Base-by-base conservation (phyloP, 306 rosid species). In the Cucurbita argyrosperma region DNA sequence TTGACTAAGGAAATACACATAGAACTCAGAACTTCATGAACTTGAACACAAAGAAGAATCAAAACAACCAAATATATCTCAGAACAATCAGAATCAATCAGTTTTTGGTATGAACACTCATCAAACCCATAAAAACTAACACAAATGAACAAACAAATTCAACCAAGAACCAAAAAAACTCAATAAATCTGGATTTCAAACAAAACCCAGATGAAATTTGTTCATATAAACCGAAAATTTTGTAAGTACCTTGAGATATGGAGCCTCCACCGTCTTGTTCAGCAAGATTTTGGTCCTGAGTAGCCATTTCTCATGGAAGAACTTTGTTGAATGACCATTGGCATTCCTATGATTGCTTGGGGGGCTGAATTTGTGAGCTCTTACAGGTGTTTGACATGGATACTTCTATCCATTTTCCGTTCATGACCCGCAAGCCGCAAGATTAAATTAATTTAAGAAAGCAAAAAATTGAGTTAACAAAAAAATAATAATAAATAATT, bases 211-310 rank as follows among this genome's bases (percentile, higher is more conserved):
- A 43, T 43, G 49, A 65, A 64, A 4, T 63, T 38, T 35, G 68
- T 23, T 23, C 55, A 53, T 8, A 57, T 14, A 39, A 71, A 74
- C 70, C 10, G 59, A 35, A 18, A 23, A 40, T 14, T 35, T n/a
- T 62, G 52, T 43, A 47, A 71, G 53, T 59, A 86, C 89, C 85
- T 21, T 40, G 5, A 37, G 71, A 69, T 15, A 15, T 64, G 82
- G 14, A 74, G 78, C 46, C 79, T 40, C 63, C 67, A 42, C 64
- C 72, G 9, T 76, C 77, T 39, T 60, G 55, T 61, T 75, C 54
- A 51, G 57, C 59, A 59, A 74, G 40, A 38, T 51, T 45, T 66
- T 81, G 79, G 67, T 74, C 79, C 50, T 75, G 79, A 60, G 53
- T 69, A 4, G 71, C 84, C 89, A 86, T 83, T 10, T 45, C 21